These are phyloP conservation scores for Apophysomyces ossiformis DNA, from an alignment of 371 early-diverging fungal genomes.

Conservation along the genomic window DNA sequence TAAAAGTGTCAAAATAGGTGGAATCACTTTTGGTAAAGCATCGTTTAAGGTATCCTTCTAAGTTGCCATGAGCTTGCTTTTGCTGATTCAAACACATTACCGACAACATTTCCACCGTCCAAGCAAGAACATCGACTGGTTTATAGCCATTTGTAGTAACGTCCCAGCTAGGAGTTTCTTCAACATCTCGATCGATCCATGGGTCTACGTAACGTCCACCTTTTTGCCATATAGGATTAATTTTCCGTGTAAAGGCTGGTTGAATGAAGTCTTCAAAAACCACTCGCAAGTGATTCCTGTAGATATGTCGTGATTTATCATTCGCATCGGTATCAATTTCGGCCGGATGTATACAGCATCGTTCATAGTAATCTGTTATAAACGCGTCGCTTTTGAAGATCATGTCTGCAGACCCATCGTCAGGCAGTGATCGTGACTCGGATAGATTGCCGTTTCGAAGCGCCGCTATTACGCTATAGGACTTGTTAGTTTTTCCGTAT, in stretches of 20 bases:
- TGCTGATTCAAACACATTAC: constrained; percentile 17
- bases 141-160: constrained; percentile 19
- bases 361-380: neutral
- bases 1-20: constrained; percentile 36
- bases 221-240: constrained; percentile 23
- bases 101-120: constrained; percentile 26
- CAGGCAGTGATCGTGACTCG: no score
- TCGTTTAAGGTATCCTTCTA: constrained; percentile 19
- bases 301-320: constrained; percentile 19
- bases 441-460: neutral
- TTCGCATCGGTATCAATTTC: neutral
- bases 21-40: constrained; percentile 26
- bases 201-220: constrained; percentile 30
- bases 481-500: no score
- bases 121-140: constrained; percentile 24
- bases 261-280: constrained; percentile 22
- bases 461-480: no score
- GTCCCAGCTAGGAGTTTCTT: constrained; percentile 41
- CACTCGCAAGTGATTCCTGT: constrained; percentile 18
- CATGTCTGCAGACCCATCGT: neutral
- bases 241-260: constrained; percentile 21
- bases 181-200: constrained; percentile 18
- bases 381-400: neutral
- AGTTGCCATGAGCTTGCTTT: neutral
- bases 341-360: constrained; percentile 1